phyloP scores from a whole-genome alignment of 768 basidiomycete species.

The Suillus placidus region DNA sequence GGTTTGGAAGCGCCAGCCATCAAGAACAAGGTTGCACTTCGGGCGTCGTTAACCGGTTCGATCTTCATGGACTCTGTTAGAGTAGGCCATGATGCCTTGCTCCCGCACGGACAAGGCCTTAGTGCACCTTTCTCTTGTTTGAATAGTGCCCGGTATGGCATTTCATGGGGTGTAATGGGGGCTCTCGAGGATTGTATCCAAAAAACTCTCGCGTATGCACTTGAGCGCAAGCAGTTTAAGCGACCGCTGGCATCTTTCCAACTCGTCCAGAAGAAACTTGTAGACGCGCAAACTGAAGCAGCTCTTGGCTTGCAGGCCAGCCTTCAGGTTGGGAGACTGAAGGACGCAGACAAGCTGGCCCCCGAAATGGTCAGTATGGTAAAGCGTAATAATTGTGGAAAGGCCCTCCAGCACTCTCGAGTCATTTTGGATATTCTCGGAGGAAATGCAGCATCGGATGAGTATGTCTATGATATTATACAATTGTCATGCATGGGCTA shows the following conservation, averaged over 20 bases:
- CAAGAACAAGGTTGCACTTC: conserved; percentile 90
- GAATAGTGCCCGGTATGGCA: conserved; percentile 86
- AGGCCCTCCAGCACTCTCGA: conserved; percentile 83
- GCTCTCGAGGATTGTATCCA: conserved; percentile 90
- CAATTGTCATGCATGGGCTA: not conserved
- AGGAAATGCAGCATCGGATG: conserved; percentile 91
- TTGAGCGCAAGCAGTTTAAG: conserved; percentile 89
- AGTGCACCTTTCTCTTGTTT: conserved; percentile 89
- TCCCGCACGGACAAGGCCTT: conserved; percentile 79
- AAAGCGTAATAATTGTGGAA: conserved; percentile 95
- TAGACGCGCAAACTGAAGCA: conserved; percentile 88
- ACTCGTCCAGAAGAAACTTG: conserved; percentile 96
- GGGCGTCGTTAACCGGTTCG: conserved; percentile 82
- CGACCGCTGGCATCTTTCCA: conserved; percentile 93
- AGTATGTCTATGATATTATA: conserved; percentile 53
- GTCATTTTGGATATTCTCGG: conserved; percentile 88
- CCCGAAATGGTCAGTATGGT: conserved; percentile 96
- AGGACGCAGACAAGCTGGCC: conserved; percentile 70
- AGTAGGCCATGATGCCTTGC: conserved; percentile 72
- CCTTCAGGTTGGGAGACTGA: conserved; percentile 82
- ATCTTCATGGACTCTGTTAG: conserved; percentile 91
- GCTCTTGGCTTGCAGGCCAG: conserved; percentile 77
- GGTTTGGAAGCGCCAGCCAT: conserved; percentile 86
- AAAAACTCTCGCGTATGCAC: conserved; percentile 77
- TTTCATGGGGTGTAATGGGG: conserved; percentile 96